These are phyloP conservation scores for Spiromastix sp. DNA, from an alignment of 2,329 filamentous ascomycete species.

Conservation along the genomic window DNA sequence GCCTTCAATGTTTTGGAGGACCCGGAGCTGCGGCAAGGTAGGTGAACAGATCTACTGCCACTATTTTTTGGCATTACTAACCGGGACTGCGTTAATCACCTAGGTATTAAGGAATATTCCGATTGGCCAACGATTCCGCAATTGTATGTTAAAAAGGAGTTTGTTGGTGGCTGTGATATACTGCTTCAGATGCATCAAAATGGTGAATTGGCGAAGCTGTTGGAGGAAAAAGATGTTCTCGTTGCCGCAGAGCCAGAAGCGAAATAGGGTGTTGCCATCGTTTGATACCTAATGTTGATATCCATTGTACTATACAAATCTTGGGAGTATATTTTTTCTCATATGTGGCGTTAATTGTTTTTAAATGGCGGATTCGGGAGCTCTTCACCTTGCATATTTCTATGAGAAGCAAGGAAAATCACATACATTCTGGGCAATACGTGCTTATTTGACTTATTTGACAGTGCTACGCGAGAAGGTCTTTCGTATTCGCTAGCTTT, in stretches of 20 bases:
- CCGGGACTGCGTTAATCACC: conserved; percentile 3
- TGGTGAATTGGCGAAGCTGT: conserved; percentile 79
- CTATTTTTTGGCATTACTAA: conserved; percentile 2
- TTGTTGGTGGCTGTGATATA: conserved; percentile 96
- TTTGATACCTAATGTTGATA: no score
- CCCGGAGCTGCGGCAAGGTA: conserved; percentile 70
- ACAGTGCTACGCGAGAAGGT: no score
- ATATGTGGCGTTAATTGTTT: no score
- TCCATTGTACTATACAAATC: no score
- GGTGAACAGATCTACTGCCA: conserved; percentile 11
- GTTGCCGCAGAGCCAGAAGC: conserved; percentile 47
- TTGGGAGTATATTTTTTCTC: no score
- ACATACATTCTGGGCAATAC: no score
- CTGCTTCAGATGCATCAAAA: conserved; percentile 95
- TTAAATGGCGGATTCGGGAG: no score
- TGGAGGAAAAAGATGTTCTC: conserved; percentile 87
- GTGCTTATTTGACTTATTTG: no score
- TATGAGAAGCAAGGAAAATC: no score
- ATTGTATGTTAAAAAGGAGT: conserved; percentile 90
- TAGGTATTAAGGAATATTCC: conserved; percentile 97
- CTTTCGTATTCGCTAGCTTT: no score
- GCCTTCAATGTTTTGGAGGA: conserved; percentile 97
- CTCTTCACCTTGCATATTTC: no score
- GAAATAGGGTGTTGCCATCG: no score
- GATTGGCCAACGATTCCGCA: conserved; percentile 99